phyloP scores from a whole-genome alignment of 2,329 filamentous ascomycete species.

The Acephala macrosclerotiorum region DNA sequence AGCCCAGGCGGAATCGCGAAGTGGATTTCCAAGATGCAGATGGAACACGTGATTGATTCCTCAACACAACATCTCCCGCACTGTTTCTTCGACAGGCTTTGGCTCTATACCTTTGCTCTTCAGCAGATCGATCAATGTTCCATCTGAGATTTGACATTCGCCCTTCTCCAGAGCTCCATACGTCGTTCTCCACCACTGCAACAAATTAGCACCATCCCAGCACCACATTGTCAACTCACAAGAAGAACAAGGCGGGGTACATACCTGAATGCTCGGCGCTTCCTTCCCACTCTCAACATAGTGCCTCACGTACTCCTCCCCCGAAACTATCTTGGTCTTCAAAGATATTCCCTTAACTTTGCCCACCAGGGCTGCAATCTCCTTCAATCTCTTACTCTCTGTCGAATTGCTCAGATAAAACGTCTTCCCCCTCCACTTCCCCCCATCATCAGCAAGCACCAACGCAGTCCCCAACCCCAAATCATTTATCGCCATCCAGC shows the following conservation, averaged over 20 bases:
- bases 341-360: constrained; percentile 26
- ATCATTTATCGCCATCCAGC: constrained; percentile 39
- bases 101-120: constrained; percentile 20
- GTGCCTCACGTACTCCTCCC: constrained; percentile 34
- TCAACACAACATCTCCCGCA: constrained; percentile 31
- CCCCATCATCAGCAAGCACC: constrained; percentile 28
- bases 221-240: no score
- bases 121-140: constrained; percentile 33
- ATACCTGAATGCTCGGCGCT: constrained; percentile 24
- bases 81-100: constrained; percentile 32
- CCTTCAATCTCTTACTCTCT: constrained; percentile 26
- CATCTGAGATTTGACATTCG: constrained; percentile 36
- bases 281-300: constrained; percentile 33
- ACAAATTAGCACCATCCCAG: no score
- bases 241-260: no score
- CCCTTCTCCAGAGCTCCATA: constrained; percentile 33
- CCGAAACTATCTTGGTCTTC: constrained; percentile 28
- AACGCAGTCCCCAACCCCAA: constrained; percentile 35
- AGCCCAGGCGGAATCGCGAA: no score
- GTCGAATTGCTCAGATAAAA: constrained; percentile 29
- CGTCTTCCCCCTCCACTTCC: constrained; percentile 30
- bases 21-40: background rate
- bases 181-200: constrained; percentile 33
- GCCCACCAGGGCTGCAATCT: constrained; percentile 32
- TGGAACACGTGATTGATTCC: background rate